These are phyloP conservation scores for Murraya koenigii DNA, from an alignment of 345 rosid genomes.

Conservation along the genomic window DNA sequence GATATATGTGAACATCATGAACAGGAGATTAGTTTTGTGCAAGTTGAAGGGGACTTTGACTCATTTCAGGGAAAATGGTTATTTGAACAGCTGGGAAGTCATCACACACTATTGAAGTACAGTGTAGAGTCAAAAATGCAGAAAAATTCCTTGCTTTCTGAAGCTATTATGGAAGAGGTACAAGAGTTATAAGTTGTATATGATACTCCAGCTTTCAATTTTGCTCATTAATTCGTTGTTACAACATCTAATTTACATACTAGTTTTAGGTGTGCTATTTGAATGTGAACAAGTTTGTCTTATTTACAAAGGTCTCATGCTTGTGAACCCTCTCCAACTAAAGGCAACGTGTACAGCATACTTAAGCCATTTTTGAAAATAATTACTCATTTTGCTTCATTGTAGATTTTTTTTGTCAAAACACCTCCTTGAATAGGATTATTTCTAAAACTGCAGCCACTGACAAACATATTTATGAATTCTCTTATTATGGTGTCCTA, in stretches of 20 bases:
- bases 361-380: not conserved
- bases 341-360: not conserved
- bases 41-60: constrained; percentile 93
- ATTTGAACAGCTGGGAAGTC: constrained; percentile 83
- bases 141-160: constrained; percentile 83
- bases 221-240: not conserved
- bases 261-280: not conserved
- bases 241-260: not conserved
- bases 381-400: not conserved
- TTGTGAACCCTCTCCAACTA: not conserved
- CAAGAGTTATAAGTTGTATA: not conserved
- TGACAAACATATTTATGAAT: not conserved
- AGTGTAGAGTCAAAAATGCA: constrained; percentile 89
- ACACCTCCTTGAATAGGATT: not conserved
- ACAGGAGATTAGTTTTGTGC: constrained; percentile 82
- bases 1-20: constrained; percentile 79
- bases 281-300: not conserved
- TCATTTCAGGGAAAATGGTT: constrained; percentile 93
- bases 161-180: constrained; percentile 99
- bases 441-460: not conserved
- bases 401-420: not conserved
- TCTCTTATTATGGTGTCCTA: not conserved
- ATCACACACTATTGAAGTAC: constrained; percentile 88
- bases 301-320: not conserved
- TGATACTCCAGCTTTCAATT: not conserved